Evolutionary conservation across 305 asterid genomes (phyloP), one percentile per base, ranked within the genome.

Genomic region (Plantago lanceolata): DNA sequence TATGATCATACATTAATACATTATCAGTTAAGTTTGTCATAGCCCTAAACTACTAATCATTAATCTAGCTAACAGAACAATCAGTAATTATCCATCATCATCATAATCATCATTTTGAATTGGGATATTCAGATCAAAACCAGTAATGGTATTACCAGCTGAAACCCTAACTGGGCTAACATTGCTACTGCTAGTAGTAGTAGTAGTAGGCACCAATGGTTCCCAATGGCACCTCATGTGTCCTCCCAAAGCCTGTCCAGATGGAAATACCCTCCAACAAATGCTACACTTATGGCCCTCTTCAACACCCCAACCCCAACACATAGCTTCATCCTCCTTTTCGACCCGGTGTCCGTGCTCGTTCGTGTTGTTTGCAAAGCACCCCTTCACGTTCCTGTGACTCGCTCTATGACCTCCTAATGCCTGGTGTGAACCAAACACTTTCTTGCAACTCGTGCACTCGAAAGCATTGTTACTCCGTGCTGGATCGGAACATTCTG

Each of bases 151-250:
- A 35, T 35, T 35, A 35, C 43, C 43, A 17, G 54, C 14, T 17
- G 28, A 68, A 68, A 57, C 75, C 76, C 65, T 66, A 59, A 73
- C 17, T 7, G 57, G 55, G 21, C 54, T 49, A 18, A 19, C 18
- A 49, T 8, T 49, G 6, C 14, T 0, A 29, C 14, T 0, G 20
- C 35, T 12, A 2, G 40, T 31, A 1, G 11, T 24, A 6, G 28
- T 56, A 17, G 55, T 35, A 11, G 2, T 35, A 35, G 43, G 6
- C 43, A 35, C 43, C 43, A 35, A 19, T 50, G 56, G 56, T 40
- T 89, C 95, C 88, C 84, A 85, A n/a, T 88, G 97, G 69, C 90
- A 80, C 77, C 95, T 81, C 74, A 78, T 90, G 69, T 88, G 96
- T 2, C 96, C 95, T 3, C 95, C 94, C 68, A 85, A 59, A 13